Base-by-base conservation (phyloP, 1,284 basidiomycete species). In the Meira nashicola region DNA sequence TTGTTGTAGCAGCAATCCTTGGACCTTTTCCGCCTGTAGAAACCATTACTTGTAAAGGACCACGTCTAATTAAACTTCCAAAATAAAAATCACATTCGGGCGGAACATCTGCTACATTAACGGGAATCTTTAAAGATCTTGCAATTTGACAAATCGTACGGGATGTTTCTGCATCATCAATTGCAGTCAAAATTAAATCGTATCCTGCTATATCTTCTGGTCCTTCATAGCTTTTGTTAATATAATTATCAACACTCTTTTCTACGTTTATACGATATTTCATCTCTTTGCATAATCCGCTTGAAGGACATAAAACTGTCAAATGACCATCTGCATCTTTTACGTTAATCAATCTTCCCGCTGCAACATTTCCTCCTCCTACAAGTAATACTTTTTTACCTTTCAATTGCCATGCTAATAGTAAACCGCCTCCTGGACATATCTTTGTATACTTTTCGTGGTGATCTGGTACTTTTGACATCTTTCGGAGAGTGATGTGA, bases 91-190 rank as follows among this genome's bases (percentile, higher is more conserved):
- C 94, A 82, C 94, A 98, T 59, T 80, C 73, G 25, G 73, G 74
- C 2, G 94, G 95, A 53, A 97, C 90, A 80, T 98, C 94, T 37
- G 95, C 94, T 59, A 93, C 92, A 79, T 98, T 98, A 64, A 95
- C 88, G 2, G 92, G 90, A 54, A 96, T 88, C 55, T 83, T 84
- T 47, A 80, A 83, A 33, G 83, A 81, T 54, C 91, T 82, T 72
- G 89, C 89, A 66, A 88, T 82, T 12, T 83, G 78, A 74, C 86
- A 90, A 56, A 97, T 92, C 38, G 68, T 53, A 80, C 80, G 85
- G 43, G 87, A 90, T 55, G 86, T 82, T 0, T 83, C 81, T 58
- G 87, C 85, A 78, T 95, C 88, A 81, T 97, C 92, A 53, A 97
- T 87, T 12, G 94, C 94, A 1, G 92, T 94, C 55, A 97, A 85